Evolutionary conservation across 2,329 filamentous ascomycete genomes (phyloP).

Genomic region (Phialocephala sp.): DNA sequence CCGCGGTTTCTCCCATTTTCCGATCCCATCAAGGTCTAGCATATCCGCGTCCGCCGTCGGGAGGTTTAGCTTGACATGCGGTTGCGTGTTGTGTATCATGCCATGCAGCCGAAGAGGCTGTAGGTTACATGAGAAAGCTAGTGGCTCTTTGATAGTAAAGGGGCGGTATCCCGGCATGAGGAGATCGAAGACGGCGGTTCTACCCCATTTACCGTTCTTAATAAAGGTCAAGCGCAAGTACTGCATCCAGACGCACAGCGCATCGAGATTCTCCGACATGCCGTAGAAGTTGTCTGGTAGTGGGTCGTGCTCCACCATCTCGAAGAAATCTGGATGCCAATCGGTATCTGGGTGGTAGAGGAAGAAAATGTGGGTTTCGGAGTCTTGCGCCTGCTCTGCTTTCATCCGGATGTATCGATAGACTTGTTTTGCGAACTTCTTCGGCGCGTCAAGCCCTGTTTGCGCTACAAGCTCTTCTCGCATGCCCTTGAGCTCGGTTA

Average conservation of each 20-base stretch:
- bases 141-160: constrained; percentile 46
- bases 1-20: constrained; percentile 11
- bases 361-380: constrained; percentile 47
- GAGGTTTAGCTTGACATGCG: constrained; percentile 48
- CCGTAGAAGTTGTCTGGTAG: constrained; percentile 47
- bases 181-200: constrained; percentile 44
- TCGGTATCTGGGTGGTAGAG: constrained; percentile 50
- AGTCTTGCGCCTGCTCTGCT: constrained; percentile 25
- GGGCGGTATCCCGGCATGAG: constrained; percentile 49
- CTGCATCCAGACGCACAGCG: constrained; percentile 48
- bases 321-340: constrained; percentile 50
- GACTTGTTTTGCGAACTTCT: constrained; percentile 27
- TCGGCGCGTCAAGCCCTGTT: constrained; percentile 23
- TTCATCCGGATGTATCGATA: constrained; percentile 24
- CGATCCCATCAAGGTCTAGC: constrained; percentile 8
- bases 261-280: constrained; percentile 50
- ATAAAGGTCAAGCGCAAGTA: constrained; percentile 21
- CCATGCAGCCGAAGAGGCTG: constrained; percentile 48
- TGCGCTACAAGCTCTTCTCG: constrained; percentile 25
- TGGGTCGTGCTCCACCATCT: constrained; percentile 45
- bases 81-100: constrained; percentile 47
- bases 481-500: constrained; percentile 6
- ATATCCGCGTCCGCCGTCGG: constrained; percentile 29
- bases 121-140: constrained; percentile 46
- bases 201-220: constrained; percentile 28